Percentiles rank a stretch among this genome's conserved stretches.
Conservation (phyloP, 441 rosid genomes). For the Eutrema salsugineum region DNA sequence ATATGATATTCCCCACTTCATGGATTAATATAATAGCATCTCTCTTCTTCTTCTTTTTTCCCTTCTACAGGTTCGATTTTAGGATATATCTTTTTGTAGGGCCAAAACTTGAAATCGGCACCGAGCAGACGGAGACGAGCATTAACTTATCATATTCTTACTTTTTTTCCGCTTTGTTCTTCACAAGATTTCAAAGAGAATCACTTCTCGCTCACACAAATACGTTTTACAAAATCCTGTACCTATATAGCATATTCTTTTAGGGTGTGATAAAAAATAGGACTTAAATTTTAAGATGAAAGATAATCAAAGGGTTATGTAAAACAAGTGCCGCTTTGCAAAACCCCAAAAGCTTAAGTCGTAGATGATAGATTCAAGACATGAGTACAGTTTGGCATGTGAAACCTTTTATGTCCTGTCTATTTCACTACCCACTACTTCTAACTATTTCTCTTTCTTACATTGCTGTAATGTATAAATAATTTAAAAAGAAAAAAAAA, state of each 20-base stretch:
- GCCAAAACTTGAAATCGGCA: background rate
- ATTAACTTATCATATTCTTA: slow-evolving; percentile 26
- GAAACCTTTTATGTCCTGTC: slow-evolving; percentile 31
- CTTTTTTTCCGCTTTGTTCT: background rate
- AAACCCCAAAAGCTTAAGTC: background rate
- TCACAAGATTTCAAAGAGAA: background rate
- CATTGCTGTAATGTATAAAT: background rate
- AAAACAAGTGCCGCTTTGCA: slow-evolving; percentile 10
- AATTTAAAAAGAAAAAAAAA: background rate
- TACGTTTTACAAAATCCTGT: background rate
- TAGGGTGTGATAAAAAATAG: background rate
- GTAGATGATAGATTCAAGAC: slow-evolving; percentile 18
- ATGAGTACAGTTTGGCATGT: slow-evolving; percentile 29
- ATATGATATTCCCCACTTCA: slow-evolving; percentile 22
- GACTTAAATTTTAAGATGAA: background rate
- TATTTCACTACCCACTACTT: slow-evolving; percentile 30
- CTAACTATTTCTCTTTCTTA: slow-evolving; percentile 19
- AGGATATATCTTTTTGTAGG: background rate
- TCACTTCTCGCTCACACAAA: background rate
- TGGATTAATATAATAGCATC: background rate
- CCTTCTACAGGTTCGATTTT: background rate
- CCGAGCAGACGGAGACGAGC: slow-evolving; percentile 25
- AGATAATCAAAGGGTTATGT: background rate
- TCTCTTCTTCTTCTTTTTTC: background rate
- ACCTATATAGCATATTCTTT: background rate